Conservation (phyloP, 805 yeast genomes). For the Kuraishia hungarica region DNA sequence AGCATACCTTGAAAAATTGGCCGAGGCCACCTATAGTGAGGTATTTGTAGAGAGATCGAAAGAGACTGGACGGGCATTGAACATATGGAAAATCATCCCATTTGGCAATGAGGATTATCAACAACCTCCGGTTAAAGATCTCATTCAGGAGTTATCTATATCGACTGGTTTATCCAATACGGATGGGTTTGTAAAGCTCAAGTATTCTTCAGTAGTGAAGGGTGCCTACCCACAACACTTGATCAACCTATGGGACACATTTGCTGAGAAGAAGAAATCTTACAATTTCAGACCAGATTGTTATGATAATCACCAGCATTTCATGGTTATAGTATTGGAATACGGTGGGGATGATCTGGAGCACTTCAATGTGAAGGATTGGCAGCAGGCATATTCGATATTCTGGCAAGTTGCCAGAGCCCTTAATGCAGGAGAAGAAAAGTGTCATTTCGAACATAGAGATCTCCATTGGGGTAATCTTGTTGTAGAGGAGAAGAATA, state of each 20-base stretch:
- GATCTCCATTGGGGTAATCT: constrained; percentile 64
- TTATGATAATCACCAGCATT: constrained; percentile 22
- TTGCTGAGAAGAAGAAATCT: constrained; percentile 7
- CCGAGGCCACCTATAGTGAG: constrained; percentile 40
- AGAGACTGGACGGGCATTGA: constrained; percentile 15
- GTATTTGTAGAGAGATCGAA: constrained; percentile 25
- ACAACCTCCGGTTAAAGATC: constrained; percentile 32
- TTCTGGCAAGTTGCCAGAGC: constrained; percentile 46
- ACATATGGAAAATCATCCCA: constrained; percentile 42
- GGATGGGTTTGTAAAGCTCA: constrained; percentile 37
- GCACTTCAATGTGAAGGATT: constrained; percentile 27
- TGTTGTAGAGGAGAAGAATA: constrained; percentile 27
- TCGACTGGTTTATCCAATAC: constrained; percentile 28
- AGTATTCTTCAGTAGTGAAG: constrained; percentile 34
- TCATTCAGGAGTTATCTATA: constrained; percentile 38
- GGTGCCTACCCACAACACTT: constrained; percentile 34
- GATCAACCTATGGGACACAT: constrained; percentile 36
- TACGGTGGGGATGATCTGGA: constrained; percentile 37
- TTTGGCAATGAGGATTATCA: constrained; percentile 35
- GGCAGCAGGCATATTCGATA: constrained; percentile 30
- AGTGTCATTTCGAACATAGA: constrained; percentile 57
- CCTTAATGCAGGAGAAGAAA: constrained; percentile 42
- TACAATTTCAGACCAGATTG: constrained; percentile 30
- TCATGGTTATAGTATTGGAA: constrained; percentile 27
- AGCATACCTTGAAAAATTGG: constrained; percentile 24